A percentile compares a stretch with the other conserved stretches of the same genome.
phyloP scores from a whole-genome alignment of 208 protist genomes.

The Acanthamoeba royreba region DNA sequence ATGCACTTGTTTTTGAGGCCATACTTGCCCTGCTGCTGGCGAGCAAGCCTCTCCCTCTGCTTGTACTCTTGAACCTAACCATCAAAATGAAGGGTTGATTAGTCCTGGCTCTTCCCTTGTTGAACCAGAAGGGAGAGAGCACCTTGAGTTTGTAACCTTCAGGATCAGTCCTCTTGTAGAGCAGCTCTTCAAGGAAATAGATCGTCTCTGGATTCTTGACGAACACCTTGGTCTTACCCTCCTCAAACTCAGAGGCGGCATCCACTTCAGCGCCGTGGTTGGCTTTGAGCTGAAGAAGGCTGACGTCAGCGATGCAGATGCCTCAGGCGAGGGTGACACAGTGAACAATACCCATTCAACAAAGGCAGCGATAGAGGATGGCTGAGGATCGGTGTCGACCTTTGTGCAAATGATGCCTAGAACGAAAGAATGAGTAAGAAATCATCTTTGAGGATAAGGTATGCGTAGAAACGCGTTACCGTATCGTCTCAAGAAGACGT shows the following conservation, averaged over 20 bases:
- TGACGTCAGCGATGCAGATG: not conserved
- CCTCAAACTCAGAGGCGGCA: constrained; percentile 73
- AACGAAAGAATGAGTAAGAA: constrained; percentile 6
- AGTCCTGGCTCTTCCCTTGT: not conserved
- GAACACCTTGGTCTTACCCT: constrained; percentile 92
- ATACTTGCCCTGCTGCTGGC: constrained; percentile 48
- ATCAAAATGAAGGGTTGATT: not conserved
- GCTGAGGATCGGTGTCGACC: constrained; percentile 49
- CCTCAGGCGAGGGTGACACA: not conserved
- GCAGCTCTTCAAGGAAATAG: constrained; percentile 85
- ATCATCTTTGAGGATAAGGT: not conserved
- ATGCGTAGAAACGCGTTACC: not conserved
- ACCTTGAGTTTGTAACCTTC: constrained; percentile 65
- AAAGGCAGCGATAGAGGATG: constrained; percentile 68
- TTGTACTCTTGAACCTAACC: constrained; percentile 55
- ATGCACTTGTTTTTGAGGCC: constrained; percentile 64
- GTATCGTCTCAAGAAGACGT: constrained; percentile 86
- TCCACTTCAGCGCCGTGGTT: constrained; percentile 45
- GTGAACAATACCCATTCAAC: not conserved
- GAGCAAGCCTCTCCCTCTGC: constrained; percentile 64
- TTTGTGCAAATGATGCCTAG: not conserved
- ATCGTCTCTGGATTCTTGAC: constrained; percentile 89
- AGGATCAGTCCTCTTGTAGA: constrained; percentile 74
- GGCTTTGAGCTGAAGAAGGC: not conserved
- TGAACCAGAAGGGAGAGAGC: no score